Conservation (phyloP, 768 basidiomycete species). For the Gymnopilus junonius region DNA sequence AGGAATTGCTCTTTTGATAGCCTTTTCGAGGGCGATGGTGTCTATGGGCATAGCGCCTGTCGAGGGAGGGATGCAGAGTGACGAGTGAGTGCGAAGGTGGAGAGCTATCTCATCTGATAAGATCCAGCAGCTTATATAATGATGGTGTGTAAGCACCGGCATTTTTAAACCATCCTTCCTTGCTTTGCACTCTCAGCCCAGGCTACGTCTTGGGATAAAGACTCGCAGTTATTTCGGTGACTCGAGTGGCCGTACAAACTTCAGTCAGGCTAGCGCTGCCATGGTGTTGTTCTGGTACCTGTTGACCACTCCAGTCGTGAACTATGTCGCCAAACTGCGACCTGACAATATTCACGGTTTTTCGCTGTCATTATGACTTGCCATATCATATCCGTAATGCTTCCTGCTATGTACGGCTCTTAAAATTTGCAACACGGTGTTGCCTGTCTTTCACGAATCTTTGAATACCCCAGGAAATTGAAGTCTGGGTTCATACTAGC, state of each 20-base stretch:
- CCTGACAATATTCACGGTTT: too few relatives aligned
- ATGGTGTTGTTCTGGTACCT: too few relatives aligned
- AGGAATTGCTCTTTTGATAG: constrained; percentile 65
- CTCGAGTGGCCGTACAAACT: not conserved
- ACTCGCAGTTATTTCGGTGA: not conserved
- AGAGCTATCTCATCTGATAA: constrained; percentile 1
- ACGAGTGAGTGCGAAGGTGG: not conserved
- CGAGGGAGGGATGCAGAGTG: not conserved
- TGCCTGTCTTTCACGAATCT: too few relatives aligned
- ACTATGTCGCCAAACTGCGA: too few relatives aligned
- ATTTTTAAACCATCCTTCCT: not conserved
- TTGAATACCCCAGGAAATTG: too few relatives aligned
- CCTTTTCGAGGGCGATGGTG: constrained; percentile 56
- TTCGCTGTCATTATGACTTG: too few relatives aligned
- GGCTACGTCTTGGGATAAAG: not conserved
- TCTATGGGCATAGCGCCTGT: constrained; percentile 61
- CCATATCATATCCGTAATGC: too few relatives aligned
- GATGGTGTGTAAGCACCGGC: not conserved
- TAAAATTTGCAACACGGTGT: too few relatives aligned
- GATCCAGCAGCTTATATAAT: not conserved
- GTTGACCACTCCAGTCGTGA: too few relatives aligned
- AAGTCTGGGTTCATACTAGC: too few relatives aligned
- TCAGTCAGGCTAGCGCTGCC: too few relatives aligned
- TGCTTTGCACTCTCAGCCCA: not conserved
- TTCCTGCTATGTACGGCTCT: too few relatives aligned